Base-by-base conservation (phyloP, 1,284 basidiomycete species). In the Clitocybe nebularis region DNA sequence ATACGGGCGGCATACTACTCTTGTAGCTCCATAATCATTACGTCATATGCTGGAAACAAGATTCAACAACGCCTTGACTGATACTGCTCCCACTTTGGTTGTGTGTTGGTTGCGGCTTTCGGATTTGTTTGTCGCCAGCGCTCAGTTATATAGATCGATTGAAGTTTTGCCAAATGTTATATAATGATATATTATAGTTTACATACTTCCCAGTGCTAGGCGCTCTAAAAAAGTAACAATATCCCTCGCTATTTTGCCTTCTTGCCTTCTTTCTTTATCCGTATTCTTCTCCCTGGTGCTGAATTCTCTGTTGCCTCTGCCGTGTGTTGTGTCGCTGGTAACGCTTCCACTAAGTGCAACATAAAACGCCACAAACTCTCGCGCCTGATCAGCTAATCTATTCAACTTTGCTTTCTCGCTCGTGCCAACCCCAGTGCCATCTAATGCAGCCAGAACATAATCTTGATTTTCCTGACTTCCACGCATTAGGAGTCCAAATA, bases 401-500 rank as follows among this genome's bases (percentile, higher is more conserved):
- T 58, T 57, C 3, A 83, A 59, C 51, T 69, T 75, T 20, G 46
- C 51, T 14, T 47, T 37, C 34, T 63, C 34, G 19, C 24, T 34
- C 11, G 14, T 10, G 10, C 44, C 42, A 1, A 57, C 57, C 3
- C 67, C 66, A 1, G 75, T 67, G 5, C 35, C 38, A 9, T 30
- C 38, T 5, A 84, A 60, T 0, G 58, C 54, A 1, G 54, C 57
- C 3, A 81, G 55, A n/a, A 84, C 60, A 3, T 66, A 49, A 2
- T 47, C 33, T 48, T 74, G 72, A 51, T 79, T 83, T 19, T 52
- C 51, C 2, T 55, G 41, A 28, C 63, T 68, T 26, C 66, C 64
- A 32, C 68, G 69, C 62, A 84, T 77, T 36, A 88, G 69, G n/a
- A 89, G 62, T 2, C 84, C 85, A 37, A 89, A 72, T 4, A 89